phyloP scores from a whole-genome alignment of 345 rosid species.

The Leavenworthia alabamica region DNA sequence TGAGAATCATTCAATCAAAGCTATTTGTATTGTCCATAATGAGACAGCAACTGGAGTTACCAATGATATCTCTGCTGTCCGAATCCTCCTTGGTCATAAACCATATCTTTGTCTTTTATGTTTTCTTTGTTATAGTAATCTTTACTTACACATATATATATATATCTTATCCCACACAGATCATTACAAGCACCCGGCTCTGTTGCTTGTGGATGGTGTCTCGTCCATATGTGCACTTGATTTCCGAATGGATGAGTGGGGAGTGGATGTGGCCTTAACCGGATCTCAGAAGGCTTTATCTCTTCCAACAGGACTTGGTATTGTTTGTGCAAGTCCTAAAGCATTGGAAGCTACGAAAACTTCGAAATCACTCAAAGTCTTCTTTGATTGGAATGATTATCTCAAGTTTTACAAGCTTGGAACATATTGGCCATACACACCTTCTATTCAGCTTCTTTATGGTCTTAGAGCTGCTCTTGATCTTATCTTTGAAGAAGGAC shows the following conservation, averaged over 20 bases:
- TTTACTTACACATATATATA: background rate
- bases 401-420: conserved; percentile 83
- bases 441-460: conserved; percentile 84
- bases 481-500: conserved; percentile 93
- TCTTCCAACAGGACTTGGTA: conserved; percentile 92
- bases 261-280: conserved; percentile 89
- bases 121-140: conserved; percentile 3
- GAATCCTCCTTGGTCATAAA: conserved; percentile 60
- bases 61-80: conserved; percentile 81
- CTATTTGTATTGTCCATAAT: conserved; percentile 95
- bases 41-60: conserved; percentile 99
- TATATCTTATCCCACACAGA: conserved; percentile 46
- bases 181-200: conserved; percentile 90
- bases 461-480: conserved; percentile 94
- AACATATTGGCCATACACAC: conserved; percentile 94
- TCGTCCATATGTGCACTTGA: conserved; percentile 97
- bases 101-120: background rate
- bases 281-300: conserved; percentile 99
- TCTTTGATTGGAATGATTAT: conserved; percentile 97
- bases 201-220: conserved; percentile 90
- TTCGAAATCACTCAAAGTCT: conserved; percentile 72
- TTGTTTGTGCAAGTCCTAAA: conserved; percentile 92
- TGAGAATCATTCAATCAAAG: conserved; percentile 72
- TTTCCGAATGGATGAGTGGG: conserved; percentile 99
- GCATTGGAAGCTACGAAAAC: conserved; percentile 89